Conservation (phyloP, 148 eudicot genomes). For the Rhododendron molle region DNA sequence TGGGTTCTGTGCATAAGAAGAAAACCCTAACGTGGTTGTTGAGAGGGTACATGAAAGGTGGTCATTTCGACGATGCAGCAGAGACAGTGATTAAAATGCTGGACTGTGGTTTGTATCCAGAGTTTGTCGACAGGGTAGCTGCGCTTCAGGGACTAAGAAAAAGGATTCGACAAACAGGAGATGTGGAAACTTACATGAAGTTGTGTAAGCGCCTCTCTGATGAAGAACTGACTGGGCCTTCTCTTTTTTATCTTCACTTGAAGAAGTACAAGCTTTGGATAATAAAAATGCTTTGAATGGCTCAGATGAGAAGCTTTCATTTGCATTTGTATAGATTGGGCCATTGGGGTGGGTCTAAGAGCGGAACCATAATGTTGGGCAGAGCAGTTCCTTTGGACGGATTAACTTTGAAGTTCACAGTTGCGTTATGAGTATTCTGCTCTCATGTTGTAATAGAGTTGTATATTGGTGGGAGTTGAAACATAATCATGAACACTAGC, state of each 20-base stretch:
- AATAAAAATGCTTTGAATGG: constrained; percentile 53
- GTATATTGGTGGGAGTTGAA: constrained; percentile 5
- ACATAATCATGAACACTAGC: background rate
- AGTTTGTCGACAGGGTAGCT: constrained; percentile 63
- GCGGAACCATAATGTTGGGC: background rate
- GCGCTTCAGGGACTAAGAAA: constrained; percentile 73
- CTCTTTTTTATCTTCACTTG: constrained; percentile 70
- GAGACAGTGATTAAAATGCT: constrained; percentile 62
- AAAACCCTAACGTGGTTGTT: constrained; percentile 77
- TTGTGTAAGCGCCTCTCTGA: constrained; percentile 78
- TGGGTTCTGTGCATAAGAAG: constrained; percentile 52
- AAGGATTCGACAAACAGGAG: constrained; percentile 47
- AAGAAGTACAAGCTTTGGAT: constrained; percentile 70
- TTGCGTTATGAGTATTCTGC: background rate
- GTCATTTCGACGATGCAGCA: constrained; percentile 67
- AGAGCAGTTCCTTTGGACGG: background rate
- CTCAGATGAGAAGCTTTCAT: background rate
- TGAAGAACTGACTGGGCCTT: constrained; percentile 70
- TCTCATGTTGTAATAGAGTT: background rate
- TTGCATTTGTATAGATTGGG: constrained; percentile 5
- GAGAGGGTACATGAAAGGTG: constrained; percentile 82
- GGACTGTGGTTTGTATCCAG: constrained; percentile 61
- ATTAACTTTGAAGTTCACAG: background rate
- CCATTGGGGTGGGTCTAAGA: constrained; percentile 10
- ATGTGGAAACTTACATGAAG: constrained; percentile 51